These are phyloP conservation scores for Lodderomyces parapsilosis DNA, from an alignment of 1,139 yeast species.

Conservation along the genomic window DNA sequence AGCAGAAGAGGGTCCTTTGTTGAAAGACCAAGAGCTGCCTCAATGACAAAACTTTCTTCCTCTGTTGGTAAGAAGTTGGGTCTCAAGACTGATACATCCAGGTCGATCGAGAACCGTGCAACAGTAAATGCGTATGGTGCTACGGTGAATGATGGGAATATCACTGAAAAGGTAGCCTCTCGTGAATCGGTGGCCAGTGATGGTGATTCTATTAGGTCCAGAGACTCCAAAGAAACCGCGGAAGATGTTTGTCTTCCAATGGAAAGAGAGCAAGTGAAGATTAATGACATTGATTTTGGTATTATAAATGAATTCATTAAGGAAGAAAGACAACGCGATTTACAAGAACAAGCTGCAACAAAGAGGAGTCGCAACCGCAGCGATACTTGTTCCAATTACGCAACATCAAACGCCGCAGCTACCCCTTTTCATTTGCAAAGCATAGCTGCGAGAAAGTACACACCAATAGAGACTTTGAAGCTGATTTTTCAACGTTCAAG, in stretches of 20 bases:
- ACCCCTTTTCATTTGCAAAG: neutral
- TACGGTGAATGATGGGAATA: neutral
- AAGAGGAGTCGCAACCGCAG: too few relatives aligned
- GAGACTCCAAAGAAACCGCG: slow-evolving; percentile 82
- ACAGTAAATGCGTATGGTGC: neutral
- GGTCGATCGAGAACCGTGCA: too few relatives aligned
- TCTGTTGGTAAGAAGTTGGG: neutral
- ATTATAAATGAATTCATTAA: slow-evolving; percentile 73
- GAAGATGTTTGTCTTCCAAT: slow-evolving; percentile 98
- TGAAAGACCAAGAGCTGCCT: neutral
- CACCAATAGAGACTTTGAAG: slow-evolving; percentile 44
- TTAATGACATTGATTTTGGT: slow-evolving; percentile 75
- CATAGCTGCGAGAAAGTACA: slow-evolving; percentile 60
- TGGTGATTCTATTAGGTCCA: slow-evolving; percentile 62
- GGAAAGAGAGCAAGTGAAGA: slow-evolving; percentile 67
- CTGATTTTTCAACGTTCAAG: slow-evolving; percentile 7
- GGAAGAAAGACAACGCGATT: slow-evolving; percentile 44
- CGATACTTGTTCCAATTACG: too few relatives aligned
- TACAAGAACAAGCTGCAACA: too few relatives aligned
- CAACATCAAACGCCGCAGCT: too few relatives aligned
- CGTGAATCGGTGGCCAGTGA: slow-evolving; percentile 55
- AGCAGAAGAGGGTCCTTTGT: neutral
- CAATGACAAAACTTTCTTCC: neutral
- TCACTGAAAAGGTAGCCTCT: slow-evolving; percentile 33
- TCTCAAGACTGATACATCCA: neutral